These are phyloP conservation scores for Astragalus membranaceus DNA, from an alignment of 306 rosid species.

Conservation along the genomic window DNA sequence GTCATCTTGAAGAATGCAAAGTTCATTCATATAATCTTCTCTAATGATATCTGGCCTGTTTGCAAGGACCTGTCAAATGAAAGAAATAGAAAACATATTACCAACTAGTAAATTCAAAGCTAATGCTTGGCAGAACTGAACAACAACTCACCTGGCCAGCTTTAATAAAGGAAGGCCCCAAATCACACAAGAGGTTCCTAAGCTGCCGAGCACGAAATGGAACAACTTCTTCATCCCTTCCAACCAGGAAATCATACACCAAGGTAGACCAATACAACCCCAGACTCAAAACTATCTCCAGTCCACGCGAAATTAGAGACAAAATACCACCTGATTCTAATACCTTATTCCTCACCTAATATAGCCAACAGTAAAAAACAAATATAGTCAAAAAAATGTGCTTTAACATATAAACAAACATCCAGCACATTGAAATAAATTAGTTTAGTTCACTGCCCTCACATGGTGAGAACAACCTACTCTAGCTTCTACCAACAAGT, in stretches of 20 bases:
- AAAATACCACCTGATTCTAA: constrained; percentile 76
- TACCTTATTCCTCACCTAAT: constrained; percentile 79
- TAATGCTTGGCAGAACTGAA: constrained; percentile 5
- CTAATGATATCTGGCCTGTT: constrained; percentile 96
- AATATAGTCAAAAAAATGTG: not conserved
- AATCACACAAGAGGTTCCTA: constrained; percentile 80
- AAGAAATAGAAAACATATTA: constrained; percentile 19
- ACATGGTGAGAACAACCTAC: not conserved
- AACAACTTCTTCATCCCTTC: constrained; percentile 98
- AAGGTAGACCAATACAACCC: constrained; percentile 87
- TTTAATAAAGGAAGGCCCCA: constrained; percentile 96
- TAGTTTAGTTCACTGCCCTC: not conserved
- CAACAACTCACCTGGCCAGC: constrained; percentile 79
- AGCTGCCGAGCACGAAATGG: constrained; percentile 97
- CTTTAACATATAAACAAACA: constrained; percentile 14
- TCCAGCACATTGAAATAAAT: not conserved
- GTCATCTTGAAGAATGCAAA: constrained; percentile 98
- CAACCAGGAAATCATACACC: constrained; percentile 76
- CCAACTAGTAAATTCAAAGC: constrained; percentile 11
- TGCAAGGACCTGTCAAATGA: constrained; percentile 81
- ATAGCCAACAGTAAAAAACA: not conserved
- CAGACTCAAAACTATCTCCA: constrained; percentile 90
- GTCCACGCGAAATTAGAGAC: constrained; percentile 73
- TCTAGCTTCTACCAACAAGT: not conserved
- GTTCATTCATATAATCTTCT: constrained; percentile 99